A percentile compares a stretch with the other conserved stretches of the same genome.
Conservation (phyloP, 2,329 filamentous ascomycete species). For the Aspergillus spinulosporus region DNA sequence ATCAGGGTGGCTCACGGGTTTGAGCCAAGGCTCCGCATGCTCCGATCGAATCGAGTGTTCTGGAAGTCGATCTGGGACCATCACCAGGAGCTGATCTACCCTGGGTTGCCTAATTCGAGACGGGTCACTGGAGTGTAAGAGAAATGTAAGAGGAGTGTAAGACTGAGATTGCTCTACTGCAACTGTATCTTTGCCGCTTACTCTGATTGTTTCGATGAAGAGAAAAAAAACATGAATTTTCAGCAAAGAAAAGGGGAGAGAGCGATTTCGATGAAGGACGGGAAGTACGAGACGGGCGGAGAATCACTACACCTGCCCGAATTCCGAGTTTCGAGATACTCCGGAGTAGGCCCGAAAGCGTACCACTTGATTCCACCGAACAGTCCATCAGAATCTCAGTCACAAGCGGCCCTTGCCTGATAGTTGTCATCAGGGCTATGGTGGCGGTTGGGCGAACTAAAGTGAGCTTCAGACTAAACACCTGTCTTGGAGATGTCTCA, state of each 20-base stretch:
- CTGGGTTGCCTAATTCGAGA: neutral
- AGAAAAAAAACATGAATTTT: neutral
- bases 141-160: no score
- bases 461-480: neutral
- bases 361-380: no score
- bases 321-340: neutral
- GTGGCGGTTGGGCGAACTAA: neutral
- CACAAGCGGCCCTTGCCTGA: neutral
- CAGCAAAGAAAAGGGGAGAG: neutral
- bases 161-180: neutral
- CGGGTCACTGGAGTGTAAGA: no score
- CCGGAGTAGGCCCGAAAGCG: no score
- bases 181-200: neutral
- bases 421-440: neutral
- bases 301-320: neutral
- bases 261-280: neutral
- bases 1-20: neutral
- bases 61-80: constrained; percentile 7
- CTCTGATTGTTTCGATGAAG: neutral
- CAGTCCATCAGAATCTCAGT: neutral
- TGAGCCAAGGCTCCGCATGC: neutral
- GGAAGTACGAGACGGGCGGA: neutral
- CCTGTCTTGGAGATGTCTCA: neutral
- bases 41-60: constrained; percentile 7
- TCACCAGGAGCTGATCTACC: neutral